A percentile compares a stretch with the other conserved stretches of the same genome.
Evolutionary conservation across 116 monocot species (phyloP).

Genomic region (Posidonia oceanica): DNA sequence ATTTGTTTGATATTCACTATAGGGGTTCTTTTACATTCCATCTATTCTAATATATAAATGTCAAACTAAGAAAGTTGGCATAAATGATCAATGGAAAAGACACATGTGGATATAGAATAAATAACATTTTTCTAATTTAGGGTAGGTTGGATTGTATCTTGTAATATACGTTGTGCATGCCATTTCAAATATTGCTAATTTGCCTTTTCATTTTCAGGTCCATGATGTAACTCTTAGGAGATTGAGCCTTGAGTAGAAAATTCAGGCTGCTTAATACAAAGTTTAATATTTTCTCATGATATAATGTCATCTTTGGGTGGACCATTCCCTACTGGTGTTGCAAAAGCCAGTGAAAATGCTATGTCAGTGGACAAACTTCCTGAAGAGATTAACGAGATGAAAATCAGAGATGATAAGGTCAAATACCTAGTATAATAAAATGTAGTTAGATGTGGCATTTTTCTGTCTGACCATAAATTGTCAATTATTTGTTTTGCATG

Average conservation of each 20-base stretch:
- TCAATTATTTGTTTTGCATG: too few relatives aligned
- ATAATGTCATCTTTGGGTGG: slow-evolving; percentile 15
- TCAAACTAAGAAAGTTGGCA: too few relatives aligned
- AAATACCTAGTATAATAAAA: neutral
- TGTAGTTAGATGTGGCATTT: neutral
- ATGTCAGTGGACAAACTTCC: slow-evolving; percentile 26
- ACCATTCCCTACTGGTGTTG: slow-evolving; percentile 2
- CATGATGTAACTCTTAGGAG: neutral
- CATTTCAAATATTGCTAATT: neutral
- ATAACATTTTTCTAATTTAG: too few relatives aligned
- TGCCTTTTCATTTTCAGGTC: neutral
- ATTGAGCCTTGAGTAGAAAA: neutral
- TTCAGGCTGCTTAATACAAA: neutral
- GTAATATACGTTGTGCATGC: neutral
- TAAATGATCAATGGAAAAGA: too few relatives aligned
- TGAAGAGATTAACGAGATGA: slow-evolving; percentile 50
- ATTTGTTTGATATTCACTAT: too few relatives aligned
- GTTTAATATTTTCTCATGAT: neutral
- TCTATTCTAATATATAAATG: too few relatives aligned
- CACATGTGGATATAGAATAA: too few relatives aligned
- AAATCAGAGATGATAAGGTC: slow-evolving; percentile 52
- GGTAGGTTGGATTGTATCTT: too few relatives aligned
- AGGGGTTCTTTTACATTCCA: too few relatives aligned
- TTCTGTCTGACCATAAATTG: too few relatives aligned
- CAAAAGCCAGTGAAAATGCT: slow-evolving; percentile 8